A percentile compares a stretch with the other conserved stretches of the same genome.
These are phyloP conservation scores for Penicillium hordei DNA, from an alignment of 2,329 filamentous ascomycete genomes.

Conservation along the genomic window DNA sequence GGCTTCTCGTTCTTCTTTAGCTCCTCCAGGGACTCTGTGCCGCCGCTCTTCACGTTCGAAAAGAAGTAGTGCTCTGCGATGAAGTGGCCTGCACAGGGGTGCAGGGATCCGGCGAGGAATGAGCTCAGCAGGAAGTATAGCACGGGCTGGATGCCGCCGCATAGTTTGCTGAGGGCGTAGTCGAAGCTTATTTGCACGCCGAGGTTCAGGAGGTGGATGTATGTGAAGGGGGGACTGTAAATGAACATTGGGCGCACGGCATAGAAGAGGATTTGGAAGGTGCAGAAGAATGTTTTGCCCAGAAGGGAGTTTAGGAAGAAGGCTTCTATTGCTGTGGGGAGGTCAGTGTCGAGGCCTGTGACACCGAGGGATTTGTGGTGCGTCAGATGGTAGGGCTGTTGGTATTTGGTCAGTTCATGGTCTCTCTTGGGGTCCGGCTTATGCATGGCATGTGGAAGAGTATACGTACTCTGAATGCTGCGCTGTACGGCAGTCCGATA, in stretches of 20 bases:
- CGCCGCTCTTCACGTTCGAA: constrained; percentile 37
- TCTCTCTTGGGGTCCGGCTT: neutral
- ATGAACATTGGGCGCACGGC: constrained; percentile 93
- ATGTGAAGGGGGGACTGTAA: constrained; percentile 83
- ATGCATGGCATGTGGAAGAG: neutral
- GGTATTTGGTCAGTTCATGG: constrained; percentile 6
- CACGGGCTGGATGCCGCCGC: constrained; percentile 59
- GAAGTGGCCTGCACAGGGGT: constrained; percentile 95
- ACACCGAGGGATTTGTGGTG: constrained; percentile 99
- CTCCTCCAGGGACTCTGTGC: constrained; percentile 55
- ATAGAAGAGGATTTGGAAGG: constrained; percentile 99
- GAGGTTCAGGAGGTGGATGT: constrained; percentile 81
- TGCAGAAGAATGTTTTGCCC: constrained; percentile 98
- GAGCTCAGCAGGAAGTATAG: constrained; percentile 84
- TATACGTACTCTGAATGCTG: constrained; percentile 75
- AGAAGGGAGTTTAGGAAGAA: constrained; percentile 88
- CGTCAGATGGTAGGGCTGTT: constrained; percentile 88
- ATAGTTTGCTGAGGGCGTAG: constrained; percentile 60
- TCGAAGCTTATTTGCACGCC: constrained; percentile 76
- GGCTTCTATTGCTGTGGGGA: constrained; percentile 88
- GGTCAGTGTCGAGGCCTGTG: constrained; percentile 91
- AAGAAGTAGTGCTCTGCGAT: constrained; percentile 95
- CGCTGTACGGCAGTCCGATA: constrained; percentile 93
- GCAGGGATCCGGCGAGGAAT: constrained; percentile 89
- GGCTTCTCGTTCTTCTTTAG: constrained; percentile 35